Evolutionary conservation across 805 yeast species (phyloP), one percentile per base, ranked within the genome.

Genomic region (Nakazawaea populi): DNA sequence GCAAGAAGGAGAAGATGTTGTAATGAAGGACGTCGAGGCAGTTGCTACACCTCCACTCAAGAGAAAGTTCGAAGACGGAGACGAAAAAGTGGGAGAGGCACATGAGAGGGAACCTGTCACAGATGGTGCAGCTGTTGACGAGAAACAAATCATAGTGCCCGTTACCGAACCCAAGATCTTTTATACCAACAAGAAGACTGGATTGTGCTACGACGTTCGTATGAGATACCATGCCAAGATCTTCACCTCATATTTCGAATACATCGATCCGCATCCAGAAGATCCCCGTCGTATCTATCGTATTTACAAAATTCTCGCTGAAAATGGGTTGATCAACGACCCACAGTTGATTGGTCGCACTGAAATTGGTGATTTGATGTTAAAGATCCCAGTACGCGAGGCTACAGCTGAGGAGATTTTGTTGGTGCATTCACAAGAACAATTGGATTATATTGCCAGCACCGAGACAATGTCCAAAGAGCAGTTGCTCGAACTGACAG

Each of bases 211-310:
- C 68, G 99, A 94, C 66, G 97, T 90, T 24, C 76, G 98, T 55
- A 94, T 94, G 98, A 77, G 99, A 55, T 94, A 92, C 66, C 99
- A 94, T 65, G 96, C 97, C 39, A 89, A 90, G 63, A 85, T 94
- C 48, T 91, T 87, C 69, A 89, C 96, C 3, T 86, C 94, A 1
- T 89, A 92, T 58, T 87, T 81, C 60, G 97, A 92, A 66, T 92
- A 92, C 67, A 89, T 92, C 48, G 99, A 94, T 63, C 99, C 98
- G 2, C 99, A 94, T 64, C 99, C 99, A 4, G 99, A 94, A 66
- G 99, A 94, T 63, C 99, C 99, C 9, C 77, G 99, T 55, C 81
- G 99, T 58, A 91, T 92, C 37, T 94, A 91, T 68, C 77, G 98
- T 51, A 88, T 94, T 44, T 94, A 94, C 71, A 90, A 94, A 69